Percentiles rank a stretch among this genome's conserved stretches.
phyloP scores from a whole-genome alignment of 441 rosid genomes.

The Capsella rubella region DNA sequence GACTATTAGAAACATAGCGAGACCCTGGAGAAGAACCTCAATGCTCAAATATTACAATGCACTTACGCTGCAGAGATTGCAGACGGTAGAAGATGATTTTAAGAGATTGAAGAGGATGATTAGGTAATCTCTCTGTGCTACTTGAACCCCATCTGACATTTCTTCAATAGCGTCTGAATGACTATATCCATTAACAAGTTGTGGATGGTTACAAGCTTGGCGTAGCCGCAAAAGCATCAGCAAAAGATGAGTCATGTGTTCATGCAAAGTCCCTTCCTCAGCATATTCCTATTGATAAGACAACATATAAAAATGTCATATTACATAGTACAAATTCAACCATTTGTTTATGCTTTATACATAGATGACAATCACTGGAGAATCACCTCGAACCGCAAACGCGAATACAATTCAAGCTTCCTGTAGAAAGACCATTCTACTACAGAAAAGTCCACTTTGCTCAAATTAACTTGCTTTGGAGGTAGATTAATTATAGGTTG shows the following conservation, averaged over 20 bases:
- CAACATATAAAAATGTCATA: not conserved
- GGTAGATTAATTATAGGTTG: slow-evolving; percentile 84
- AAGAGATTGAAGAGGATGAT: slow-evolving; percentile 56
- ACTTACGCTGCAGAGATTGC: slow-evolving; percentile 75
- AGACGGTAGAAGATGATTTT: slow-evolving; percentile 68
- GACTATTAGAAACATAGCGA: slow-evolving; percentile 4
- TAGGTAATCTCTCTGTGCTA: slow-evolving; percentile 36
- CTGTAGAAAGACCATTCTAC: slow-evolving; percentile 88
- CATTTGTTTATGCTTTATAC: not conserved
- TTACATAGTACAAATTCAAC: slow-evolving; percentile 17
- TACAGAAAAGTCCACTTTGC: slow-evolving; percentile 71
- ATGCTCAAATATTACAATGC: slow-evolving; percentile 8
- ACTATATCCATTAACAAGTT: slow-evolving; percentile 68
- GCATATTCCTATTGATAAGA: slow-evolving; percentile 74
- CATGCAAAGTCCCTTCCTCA: slow-evolving; percentile 88
- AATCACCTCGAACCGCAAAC: slow-evolving; percentile 74
- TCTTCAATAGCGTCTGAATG: slow-evolving; percentile 61
- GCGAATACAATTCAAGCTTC: slow-evolving; percentile 82
- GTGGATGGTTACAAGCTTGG: slow-evolving; percentile 96
- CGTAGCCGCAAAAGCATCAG: slow-evolving; percentile 95
- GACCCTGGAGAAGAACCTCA: slow-evolving; percentile 1
- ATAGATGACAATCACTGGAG: not conserved
- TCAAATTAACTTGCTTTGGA: slow-evolving; percentile 68
- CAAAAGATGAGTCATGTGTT: slow-evolving; percentile 60
- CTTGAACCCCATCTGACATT: slow-evolving; percentile 51